phyloP scores from a whole-genome alignment of 208 protist species.

The Polymyxa betae region DNA sequence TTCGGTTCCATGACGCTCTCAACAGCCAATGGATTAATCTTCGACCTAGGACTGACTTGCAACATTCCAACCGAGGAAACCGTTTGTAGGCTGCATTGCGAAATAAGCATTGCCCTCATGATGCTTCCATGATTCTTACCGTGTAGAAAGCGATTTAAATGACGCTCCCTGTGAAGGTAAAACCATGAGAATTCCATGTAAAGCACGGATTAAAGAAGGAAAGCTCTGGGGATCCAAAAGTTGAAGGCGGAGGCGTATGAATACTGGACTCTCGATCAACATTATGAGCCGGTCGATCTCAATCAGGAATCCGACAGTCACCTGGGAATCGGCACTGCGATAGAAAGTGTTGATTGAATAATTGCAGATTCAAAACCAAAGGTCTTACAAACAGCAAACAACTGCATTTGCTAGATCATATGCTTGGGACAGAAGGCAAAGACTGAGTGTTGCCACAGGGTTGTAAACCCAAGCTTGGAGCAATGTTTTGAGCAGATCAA shows the following conservation, averaged over 20 bases:
- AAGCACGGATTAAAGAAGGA: conserved; percentile 81
- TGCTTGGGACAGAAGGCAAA: conserved; percentile 82
- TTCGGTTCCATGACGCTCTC: background rate
- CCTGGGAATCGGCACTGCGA: conserved; percentile 74
- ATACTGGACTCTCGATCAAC: conserved; percentile 90
- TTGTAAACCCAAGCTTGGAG: conserved; percentile 83
- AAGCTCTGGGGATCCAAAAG: conserved; percentile 71
- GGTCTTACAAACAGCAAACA: conserved; percentile 12
- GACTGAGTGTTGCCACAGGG: conserved; percentile 82
- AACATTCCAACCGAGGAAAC: background rate
- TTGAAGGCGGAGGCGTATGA: conserved; percentile 85
- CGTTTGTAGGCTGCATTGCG: background rate
- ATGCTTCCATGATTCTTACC: background rate
- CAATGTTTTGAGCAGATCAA: conserved; percentile 76
- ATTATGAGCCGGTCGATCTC: conserved; percentile 93
- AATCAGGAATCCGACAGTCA: conserved; percentile 85
- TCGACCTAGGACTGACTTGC: background rate
- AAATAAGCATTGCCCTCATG: background rate
- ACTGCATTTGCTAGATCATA: conserved; percentile 27
- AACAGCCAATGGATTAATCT: background rate
- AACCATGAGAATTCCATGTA: conserved; percentile 94
- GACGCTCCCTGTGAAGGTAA: conserved; percentile 80
- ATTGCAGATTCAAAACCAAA: background rate
- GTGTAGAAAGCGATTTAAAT: background rate
- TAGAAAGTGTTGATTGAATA: background rate